phyloP scores from a whole-genome alignment of 805 yeast species.

The Isabelozyma pseudorhagii region DNA sequence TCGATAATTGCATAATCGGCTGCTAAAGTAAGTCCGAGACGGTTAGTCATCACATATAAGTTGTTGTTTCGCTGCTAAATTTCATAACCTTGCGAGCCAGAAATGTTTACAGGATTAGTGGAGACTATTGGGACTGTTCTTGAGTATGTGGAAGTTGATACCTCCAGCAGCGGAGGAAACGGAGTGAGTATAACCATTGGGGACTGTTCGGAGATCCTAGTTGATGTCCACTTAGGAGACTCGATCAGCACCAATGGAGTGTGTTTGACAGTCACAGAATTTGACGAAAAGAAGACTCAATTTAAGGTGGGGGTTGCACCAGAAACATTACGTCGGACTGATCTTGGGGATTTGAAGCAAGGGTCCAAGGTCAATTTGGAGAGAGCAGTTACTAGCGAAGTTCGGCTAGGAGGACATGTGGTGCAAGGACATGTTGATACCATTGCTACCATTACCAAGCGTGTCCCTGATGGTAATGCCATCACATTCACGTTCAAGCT shows the following conservation, averaged over 20 bases:
- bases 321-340: conserved; percentile 82
- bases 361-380: conserved; percentile 81
- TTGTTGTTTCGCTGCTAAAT: background rate
- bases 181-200: conserved; percentile 71
- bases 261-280: conserved; percentile 90
- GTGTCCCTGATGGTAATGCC: conserved; percentile 68
- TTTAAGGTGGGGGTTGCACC: conserved; percentile 93
- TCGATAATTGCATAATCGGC: background rate
- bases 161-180: conserved; percentile 56
- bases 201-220: conserved; percentile 59
- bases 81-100: background rate
- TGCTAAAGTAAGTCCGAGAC: background rate
- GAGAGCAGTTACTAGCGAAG: conserved; percentile 83
- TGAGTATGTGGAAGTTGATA: conserved; percentile 46
- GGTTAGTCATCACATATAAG: background rate
- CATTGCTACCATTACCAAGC: conserved; percentile 59
- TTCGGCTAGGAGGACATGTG: conserved; percentile 92
- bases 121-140: conserved; percentile 73
- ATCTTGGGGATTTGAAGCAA: conserved; percentile 55
- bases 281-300: conserved; percentile 39
- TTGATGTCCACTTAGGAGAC: conserved; percentile 90
- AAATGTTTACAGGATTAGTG: conserved; percentile 93
- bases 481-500: conserved; percentile 71
- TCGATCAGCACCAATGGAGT: conserved; percentile 87
- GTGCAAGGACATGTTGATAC: conserved; percentile 99